Evolutionary conservation across 768 basidiomycete genomes (phyloP).

Genomic region (Rhodotorula sphaerocarpa): DNA sequence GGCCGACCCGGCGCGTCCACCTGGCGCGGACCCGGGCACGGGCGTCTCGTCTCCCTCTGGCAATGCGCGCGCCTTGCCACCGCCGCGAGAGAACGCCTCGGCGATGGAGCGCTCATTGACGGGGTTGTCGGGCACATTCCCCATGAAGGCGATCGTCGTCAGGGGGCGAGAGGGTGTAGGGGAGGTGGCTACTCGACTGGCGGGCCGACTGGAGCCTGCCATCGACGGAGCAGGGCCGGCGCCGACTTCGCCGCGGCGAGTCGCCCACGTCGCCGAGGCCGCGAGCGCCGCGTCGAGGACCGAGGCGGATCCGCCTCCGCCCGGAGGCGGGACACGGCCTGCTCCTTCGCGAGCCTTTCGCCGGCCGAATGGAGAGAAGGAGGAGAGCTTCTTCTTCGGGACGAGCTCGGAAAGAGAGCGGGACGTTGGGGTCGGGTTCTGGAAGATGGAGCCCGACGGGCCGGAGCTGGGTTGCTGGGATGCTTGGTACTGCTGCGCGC

Average conservation of each 20-base stretch:
- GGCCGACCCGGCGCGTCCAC: too few relatives aligned
- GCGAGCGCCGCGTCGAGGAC: slow-evolving; percentile 28
- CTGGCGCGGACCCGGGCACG: too few relatives aligned
- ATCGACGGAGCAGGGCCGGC: slow-evolving; percentile 1
- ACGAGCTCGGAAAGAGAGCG: slow-evolving; percentile 1
- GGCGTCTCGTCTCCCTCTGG: too few relatives aligned
- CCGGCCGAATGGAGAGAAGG: slow-evolving; percentile 1
- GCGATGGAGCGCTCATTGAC: neutral
- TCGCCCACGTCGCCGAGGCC: slow-evolving; percentile 16
- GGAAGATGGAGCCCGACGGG: slow-evolving; percentile 3
- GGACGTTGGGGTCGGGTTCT: neutral
- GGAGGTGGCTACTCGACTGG: neutral
- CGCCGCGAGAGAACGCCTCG: slow-evolving; percentile 1
- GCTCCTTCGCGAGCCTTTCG: neutral
- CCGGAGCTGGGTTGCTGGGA: neutral
- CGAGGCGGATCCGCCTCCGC: slow-evolving; percentile 7
- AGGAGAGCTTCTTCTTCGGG: slow-evolving; percentile 13
- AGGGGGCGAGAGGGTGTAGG: too few relatives aligned
- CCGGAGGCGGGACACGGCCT: neutral
- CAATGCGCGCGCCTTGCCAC: too few relatives aligned
- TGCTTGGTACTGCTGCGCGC: neutral
- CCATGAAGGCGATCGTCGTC: neutral
- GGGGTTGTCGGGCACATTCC: neutral
- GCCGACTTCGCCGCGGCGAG: slow-evolving; percentile 15
- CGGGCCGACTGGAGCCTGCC: neutral